These are phyloP conservation scores for Globisporangium camurandrum DNA, from an alignment of 352 stramenopile genomes.

Conservation along the genomic window DNA sequence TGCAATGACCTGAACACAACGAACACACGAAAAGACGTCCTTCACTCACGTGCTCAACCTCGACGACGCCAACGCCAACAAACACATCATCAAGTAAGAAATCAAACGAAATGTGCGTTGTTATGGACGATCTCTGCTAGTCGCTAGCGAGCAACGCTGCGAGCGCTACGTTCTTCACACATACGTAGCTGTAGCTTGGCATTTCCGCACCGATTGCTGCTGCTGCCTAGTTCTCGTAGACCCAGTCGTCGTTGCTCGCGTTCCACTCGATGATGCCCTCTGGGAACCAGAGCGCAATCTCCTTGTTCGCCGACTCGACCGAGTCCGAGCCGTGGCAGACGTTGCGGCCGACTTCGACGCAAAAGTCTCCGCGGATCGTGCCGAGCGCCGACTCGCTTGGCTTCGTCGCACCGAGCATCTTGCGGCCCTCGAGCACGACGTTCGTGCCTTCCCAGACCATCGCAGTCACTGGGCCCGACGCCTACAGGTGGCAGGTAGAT, in stretches of 20 bases:
- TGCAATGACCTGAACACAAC: too few species aligned
- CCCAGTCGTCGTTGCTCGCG: conserved; percentile 88
- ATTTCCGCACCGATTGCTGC: not conserved
- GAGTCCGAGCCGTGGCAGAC: conserved; percentile 91
- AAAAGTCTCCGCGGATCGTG: conserved; percentile 93
- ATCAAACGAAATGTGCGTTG: too few species aligned
- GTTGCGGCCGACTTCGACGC: conserved; percentile 88
- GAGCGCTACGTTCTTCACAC: too few species aligned
- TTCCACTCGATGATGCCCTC: conserved; percentile 59
- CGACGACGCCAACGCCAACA: too few species aligned
- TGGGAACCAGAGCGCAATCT: conserved; percentile 92
- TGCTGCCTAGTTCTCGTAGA: conserved; percentile 91
- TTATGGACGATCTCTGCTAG: too few species aligned
- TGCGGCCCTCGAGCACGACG: conserved; percentile 91
- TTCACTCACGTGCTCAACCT: too few species aligned
- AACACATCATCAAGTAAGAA: too few species aligned
- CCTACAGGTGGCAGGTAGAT: conserved; percentile 4
- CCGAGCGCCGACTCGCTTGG: conserved; percentile 89
- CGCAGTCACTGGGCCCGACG: conserved; percentile 92
- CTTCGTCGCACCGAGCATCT: conserved; percentile 94
- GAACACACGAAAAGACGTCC: too few species aligned
- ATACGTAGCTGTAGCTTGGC: not conserved
- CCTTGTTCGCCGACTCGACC: conserved; percentile 87
- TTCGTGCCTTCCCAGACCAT: conserved; percentile 93
- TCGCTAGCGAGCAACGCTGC: too few species aligned